Evolutionary conservation across 225 moss, liverwort and hornwort species (phyloP).

Genomic region (Pleurozium schreberi): DNA sequence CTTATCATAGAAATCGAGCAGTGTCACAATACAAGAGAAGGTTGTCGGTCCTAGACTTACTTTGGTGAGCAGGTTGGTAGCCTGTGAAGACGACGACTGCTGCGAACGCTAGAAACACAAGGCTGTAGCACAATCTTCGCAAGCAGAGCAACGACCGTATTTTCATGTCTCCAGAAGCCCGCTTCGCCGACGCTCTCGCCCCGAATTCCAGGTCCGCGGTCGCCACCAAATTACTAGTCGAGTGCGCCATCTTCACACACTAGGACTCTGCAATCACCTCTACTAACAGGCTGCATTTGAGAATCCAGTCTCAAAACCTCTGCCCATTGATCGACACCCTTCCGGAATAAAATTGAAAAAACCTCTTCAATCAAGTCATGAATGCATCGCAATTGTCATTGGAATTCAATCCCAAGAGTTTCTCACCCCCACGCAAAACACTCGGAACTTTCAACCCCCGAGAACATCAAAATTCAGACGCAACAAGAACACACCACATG

Average conservation of each 20-base stretch:
- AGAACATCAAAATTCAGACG: neutral
- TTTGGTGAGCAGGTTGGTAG: neutral
- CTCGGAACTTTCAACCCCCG: neutral
- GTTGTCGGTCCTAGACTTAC: neutral
- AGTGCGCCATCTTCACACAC: neutral
- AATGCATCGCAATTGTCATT: neutral
- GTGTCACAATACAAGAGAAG: neutral
- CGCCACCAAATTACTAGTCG: neutral
- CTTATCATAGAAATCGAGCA: neutral
- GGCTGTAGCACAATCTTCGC: constrained; percentile 3
- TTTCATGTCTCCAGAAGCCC: neutral
- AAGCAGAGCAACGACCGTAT: neutral
- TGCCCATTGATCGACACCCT: neutral
- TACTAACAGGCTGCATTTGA: neutral
- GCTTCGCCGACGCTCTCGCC: neutral
- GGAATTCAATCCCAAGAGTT: neutral
- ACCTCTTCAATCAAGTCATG: neutral
- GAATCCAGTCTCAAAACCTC: neutral
- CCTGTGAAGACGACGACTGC: neutral
- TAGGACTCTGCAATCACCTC: neutral
- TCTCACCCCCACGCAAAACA: neutral
- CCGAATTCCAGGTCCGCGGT: neutral
- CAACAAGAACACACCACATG: neutral
- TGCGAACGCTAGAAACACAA: neutral
- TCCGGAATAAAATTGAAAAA: neutral